A percentile compares a stretch with the other conserved stretches of the same genome.
These are phyloP conservation scores for Sphagnum magellanicum DNA, from an alignment of 228 moss, liverwort and hornwort species.

Conservation along the genomic window DNA sequence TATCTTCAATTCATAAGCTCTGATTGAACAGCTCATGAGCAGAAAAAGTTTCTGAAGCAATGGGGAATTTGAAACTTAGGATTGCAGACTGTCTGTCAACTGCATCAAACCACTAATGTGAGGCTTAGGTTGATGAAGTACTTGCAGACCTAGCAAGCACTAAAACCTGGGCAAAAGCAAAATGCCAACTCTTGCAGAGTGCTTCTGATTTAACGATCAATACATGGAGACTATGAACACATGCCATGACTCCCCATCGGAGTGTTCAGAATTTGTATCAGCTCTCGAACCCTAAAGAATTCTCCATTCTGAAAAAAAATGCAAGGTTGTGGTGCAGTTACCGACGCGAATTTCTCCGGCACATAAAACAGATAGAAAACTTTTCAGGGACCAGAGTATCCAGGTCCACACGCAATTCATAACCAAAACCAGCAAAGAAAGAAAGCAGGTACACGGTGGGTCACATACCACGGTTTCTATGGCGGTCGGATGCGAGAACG, in stretches of 20 bases:
- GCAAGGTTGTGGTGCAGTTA: neutral
- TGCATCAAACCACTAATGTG: no score
- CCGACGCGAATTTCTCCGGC: neutral
- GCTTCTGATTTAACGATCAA: neutral
- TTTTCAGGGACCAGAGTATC: neutral
- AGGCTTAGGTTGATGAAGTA: no score
- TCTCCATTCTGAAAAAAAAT: neutral
- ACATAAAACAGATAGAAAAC: neutral
- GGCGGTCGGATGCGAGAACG: constrained; percentile 2
- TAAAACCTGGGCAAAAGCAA: no score
- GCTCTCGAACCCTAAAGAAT: neutral
- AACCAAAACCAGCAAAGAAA: neutral
- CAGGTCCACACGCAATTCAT: neutral
- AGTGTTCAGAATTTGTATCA: neutral
- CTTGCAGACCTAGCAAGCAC: no score
- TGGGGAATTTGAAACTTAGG: no score
- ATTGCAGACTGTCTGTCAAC: no score
- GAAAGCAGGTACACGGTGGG: neutral
- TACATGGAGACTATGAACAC: neutral
- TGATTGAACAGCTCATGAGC: no score
- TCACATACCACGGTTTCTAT: neutral
- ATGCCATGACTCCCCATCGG: neutral
- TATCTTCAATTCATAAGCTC: no score
- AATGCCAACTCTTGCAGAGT: neutral
- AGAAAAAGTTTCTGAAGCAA: no score